Conservation (phyloP, 163 green algal genomes). For the Scenedesmus sp. region DNA sequence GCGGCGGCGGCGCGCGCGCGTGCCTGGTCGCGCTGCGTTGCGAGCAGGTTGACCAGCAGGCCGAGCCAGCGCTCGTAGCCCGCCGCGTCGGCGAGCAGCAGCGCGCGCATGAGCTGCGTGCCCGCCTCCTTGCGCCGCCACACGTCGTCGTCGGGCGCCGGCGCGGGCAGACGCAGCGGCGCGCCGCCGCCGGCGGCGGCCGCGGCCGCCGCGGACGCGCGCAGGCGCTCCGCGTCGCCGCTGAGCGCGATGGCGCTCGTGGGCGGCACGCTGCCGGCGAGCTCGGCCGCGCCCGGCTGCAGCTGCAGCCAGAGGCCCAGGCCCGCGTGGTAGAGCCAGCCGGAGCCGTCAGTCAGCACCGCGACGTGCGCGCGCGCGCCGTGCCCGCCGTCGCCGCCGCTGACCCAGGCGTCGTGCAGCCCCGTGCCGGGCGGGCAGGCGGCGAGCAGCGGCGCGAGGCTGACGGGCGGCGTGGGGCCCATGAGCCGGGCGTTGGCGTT, state of each 20-base stretch:
- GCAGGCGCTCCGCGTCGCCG: neutral
- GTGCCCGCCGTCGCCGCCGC: neutral
- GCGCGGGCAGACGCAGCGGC: neutral
- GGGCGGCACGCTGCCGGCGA: neutral
- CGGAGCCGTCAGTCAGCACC: conserved; percentile 68
- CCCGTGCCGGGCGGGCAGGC: conserved; percentile 12
- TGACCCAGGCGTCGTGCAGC: conserved; percentile 1
- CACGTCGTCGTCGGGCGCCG: neutral
- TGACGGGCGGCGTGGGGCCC: conserved; percentile 39
- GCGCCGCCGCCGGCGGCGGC: conserved; percentile 1
- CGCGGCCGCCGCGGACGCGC: neutral
- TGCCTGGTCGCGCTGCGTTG: conserved; percentile 54
- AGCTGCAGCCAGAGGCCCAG: conserved; percentile 77
- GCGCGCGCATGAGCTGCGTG: conserved; percentile 66
- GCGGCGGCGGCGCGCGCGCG: neutral
- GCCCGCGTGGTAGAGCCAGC: conserved; percentile 63
- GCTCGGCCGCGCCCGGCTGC: conserved; percentile 41
- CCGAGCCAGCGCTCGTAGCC: conserved; percentile 79
- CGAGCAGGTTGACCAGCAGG: conserved; percentile 71
- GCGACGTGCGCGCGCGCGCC: conserved; percentile 55
- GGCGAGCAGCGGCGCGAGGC: conserved; percentile 59
- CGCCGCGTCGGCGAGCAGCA: conserved; percentile 57
- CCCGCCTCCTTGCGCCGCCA: conserved; percentile 64
- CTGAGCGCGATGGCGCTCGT: neutral
- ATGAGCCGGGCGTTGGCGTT: neutral